Evolutionary conservation across 1,139 yeast genomes (phyloP).

Genomic region (Citeromyces siamensis): DNA sequence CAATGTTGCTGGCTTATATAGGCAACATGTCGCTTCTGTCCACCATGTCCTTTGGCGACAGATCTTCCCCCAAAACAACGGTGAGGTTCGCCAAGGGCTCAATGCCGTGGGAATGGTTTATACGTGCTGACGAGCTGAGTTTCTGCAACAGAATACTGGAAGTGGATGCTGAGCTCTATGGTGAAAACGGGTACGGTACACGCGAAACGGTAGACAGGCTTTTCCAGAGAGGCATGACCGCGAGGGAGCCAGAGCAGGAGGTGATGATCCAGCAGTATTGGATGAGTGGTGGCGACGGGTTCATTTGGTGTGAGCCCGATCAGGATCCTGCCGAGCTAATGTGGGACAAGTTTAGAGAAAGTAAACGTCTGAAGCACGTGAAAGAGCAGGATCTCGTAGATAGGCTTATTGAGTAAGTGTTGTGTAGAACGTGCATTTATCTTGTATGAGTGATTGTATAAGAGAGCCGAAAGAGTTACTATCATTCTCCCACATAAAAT

Average conservation of each 20-base stretch:
- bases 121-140: constrained; percentile 56
- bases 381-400: background rate
- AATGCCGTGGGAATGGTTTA: constrained; percentile 50
- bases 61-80: constrained; percentile 33
- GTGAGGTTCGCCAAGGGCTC: constrained; percentile 40
- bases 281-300: constrained; percentile 67
- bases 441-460: no score
- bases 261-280: constrained; percentile 60
- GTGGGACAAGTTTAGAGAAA: constrained; percentile 28
- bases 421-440: no score
- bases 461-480: no score
- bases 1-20: constrained; percentile 53
- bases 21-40: constrained; percentile 50
- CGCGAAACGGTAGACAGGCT: constrained; percentile 20
- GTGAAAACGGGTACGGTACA: constrained; percentile 27
- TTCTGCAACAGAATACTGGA: constrained; percentile 57
- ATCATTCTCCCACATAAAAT: no score
- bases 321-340: constrained; percentile 62
- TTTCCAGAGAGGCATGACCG: constrained; percentile 14
- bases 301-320: constrained; percentile 74
- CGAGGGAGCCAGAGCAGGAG: constrained; percentile 35
- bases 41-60: constrained; percentile 35
- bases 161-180: constrained; percentile 43
- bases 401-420: background rate
- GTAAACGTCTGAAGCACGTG: constrained; percentile 14